phyloP scores from a whole-genome alignment of 169 alveolate genomes.

The Eimeria acervulina region DNA sequence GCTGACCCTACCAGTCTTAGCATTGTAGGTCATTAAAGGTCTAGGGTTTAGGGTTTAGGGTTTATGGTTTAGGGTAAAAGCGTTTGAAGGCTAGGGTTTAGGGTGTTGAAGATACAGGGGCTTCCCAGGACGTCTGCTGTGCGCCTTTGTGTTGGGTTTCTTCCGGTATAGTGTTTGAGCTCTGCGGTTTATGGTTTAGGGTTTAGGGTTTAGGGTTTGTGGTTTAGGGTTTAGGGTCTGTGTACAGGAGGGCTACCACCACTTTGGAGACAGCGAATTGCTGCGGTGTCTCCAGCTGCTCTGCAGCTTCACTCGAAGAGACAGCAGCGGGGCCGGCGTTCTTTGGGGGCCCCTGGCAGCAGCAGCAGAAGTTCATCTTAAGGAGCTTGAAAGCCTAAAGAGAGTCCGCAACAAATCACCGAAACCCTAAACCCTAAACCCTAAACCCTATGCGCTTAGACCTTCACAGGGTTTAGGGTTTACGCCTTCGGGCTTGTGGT shows the following conservation, averaged over 20 bases:
- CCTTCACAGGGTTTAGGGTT: neutral
- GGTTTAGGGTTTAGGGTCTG: neutral
- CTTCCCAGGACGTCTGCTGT: neutral
- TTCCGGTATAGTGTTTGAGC: neutral
- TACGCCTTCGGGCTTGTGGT: neutral
- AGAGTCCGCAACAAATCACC: slow-evolving; percentile 18
- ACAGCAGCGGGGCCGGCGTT: neutral
- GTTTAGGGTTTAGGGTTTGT: neutral
- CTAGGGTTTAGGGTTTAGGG: neutral
- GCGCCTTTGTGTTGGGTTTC: too few species aligned
- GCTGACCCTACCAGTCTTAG: slow-evolving; percentile 10
- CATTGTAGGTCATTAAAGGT: neutral
- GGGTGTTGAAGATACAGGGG: neutral
- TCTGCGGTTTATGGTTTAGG: neutral
- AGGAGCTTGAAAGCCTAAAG: slow-evolving; percentile 74
- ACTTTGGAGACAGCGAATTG: slow-evolving; percentile 81
- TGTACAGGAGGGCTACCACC: slow-evolving; percentile 77
- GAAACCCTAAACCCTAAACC: neutral
- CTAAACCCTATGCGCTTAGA: neutral
- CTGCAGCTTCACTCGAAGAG: slow-evolving; percentile 33
- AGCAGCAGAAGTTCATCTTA: slow-evolving; percentile 80
- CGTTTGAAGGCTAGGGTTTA: neutral
- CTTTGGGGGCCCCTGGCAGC: neutral
- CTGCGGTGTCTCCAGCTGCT: slow-evolving; percentile 63
- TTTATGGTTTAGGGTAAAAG: neutral